phyloP scores from a whole-genome alignment of 116 monocot species.

The Cymodocea nodosa region DNA sequence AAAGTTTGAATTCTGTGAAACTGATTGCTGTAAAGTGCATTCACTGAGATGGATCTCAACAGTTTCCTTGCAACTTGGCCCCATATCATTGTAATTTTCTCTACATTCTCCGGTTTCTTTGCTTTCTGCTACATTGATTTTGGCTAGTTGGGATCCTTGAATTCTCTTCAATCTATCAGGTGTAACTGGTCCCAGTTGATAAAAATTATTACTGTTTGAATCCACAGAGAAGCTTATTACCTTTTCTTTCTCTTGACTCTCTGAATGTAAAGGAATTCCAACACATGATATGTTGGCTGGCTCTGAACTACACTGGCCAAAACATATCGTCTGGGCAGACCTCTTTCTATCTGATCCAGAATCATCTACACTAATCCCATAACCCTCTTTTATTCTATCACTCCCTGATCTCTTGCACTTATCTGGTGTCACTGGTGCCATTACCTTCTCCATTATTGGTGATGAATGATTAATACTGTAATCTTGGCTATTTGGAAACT shows the following conservation, averaged over 20 bases:
- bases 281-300: not conserved
- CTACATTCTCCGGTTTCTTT: not conserved
- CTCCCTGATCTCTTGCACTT: not conserved
- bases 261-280: not conserved
- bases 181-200: slow-evolving; percentile 9
- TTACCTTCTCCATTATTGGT: not conserved
- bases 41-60: not conserved
- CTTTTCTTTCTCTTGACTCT: not conserved
- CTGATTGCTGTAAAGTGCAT: not conserved
- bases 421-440: slow-evolving; percentile 1
- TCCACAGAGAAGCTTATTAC: not conserved
- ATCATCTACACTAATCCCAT: not conserved
- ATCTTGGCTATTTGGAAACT: not conserved
- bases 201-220: not conserved
- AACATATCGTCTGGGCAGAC: not conserved
- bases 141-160: not conserved
- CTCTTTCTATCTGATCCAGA: not conserved
- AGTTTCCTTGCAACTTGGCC: not conserved
- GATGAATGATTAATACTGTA: not conserved
- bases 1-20: not conserved
- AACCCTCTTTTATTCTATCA: not conserved
- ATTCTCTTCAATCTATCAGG: slow-evolving; percentile 6
- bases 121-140: not conserved
- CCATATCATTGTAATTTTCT: slow-evolving; percentile 1
- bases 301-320: not conserved